Evolutionary conservation across 331 rosid species (phyloP).

Genomic region (Malus hybrid): DNA sequence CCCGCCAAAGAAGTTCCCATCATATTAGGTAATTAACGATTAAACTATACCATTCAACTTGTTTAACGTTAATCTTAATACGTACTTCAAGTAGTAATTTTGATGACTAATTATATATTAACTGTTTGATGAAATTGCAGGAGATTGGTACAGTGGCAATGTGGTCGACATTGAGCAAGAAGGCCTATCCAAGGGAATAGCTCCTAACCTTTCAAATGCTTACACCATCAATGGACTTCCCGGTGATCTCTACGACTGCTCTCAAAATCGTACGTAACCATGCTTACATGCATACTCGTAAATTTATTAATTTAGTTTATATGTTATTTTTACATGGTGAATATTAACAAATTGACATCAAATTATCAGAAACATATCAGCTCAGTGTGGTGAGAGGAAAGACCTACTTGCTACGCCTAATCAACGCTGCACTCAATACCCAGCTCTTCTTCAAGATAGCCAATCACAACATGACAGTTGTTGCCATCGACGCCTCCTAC

Average conservation of each 20-base stretch:
- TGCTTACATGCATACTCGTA: neutral
- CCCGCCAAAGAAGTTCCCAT: slow-evolving; percentile 30
- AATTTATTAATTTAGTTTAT: neutral
- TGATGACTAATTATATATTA: neutral
- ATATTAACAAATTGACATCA: neutral
- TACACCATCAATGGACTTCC: slow-evolving; percentile 41
- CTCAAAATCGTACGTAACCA: slow-evolving; percentile 19
- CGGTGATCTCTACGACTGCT: slow-evolving; percentile 32
- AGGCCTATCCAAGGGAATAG: slow-evolving; percentile 11
- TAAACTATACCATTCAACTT: neutral
- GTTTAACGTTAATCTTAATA: neutral
- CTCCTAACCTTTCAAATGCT: slow-evolving; percentile 19
- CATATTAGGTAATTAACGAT: slow-evolving; percentile 4
- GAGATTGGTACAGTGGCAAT: slow-evolving; percentile 42
- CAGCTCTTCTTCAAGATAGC: slow-evolving; percentile 39
- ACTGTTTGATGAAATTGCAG: slow-evolving; percentile 2
- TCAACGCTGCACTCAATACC: slow-evolving; percentile 44
- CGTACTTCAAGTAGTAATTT: neutral
- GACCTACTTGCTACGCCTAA: slow-evolving; percentile 32
- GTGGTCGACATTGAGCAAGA: slow-evolving; percentile 28
- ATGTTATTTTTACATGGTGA: neutral
- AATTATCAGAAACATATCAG: slow-evolving; percentile 19
- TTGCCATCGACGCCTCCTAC: slow-evolving; percentile 38
- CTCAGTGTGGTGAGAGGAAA: slow-evolving; percentile 23
- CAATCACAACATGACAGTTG: slow-evolving; percentile 33